Evolutionary conservation across 2,329 filamentous ascomycete genomes (phyloP).

Genomic region (Harringtonia lauricola): DNA sequence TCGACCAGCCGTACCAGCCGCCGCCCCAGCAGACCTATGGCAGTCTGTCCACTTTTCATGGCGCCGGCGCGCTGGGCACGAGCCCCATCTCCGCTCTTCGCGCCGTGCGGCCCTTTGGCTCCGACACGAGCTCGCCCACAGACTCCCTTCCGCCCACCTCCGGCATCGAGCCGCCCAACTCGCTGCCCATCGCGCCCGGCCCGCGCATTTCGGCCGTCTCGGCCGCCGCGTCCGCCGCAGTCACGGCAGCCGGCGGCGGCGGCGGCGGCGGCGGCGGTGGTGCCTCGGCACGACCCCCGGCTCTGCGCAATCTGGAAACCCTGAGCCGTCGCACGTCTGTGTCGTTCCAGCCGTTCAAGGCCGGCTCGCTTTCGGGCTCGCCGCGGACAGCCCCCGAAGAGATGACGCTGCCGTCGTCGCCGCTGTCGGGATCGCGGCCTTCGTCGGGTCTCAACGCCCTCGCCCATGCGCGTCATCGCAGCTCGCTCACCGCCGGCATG

Average conservation of each 20-base stretch:
- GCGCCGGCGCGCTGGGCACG: slow-evolving; percentile 63
- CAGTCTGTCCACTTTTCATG: slow-evolving; percentile 81
- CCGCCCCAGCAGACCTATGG: slow-evolving; percentile 62
- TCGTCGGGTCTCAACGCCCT: slow-evolving; percentile 37
- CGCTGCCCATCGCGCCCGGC: slow-evolving; percentile 36
- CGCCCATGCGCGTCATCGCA: slow-evolving; percentile 54
- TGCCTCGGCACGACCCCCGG: slow-evolving; percentile 24
- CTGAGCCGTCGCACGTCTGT: slow-evolving; percentile 64
- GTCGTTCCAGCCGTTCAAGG: slow-evolving; percentile 93
- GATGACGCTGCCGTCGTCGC: slow-evolving; percentile 41
- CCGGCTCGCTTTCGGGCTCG: slow-evolving; percentile 85
- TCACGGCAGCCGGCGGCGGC: slow-evolving; percentile 1
- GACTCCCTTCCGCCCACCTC: slow-evolving; percentile 32
- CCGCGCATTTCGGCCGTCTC: neutral
- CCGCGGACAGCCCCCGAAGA: slow-evolving; percentile 45
- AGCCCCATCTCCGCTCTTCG: slow-evolving; percentile 79
- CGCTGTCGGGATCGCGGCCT: slow-evolving; percentile 32
- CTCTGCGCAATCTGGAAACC: slow-evolving; percentile 36
- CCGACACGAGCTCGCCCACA: slow-evolving; percentile 49
- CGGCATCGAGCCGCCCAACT: slow-evolving; percentile 34
- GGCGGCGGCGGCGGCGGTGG: slow-evolving; percentile 14
- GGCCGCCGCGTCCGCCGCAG: neutral
- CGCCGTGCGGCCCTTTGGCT: slow-evolving; percentile 51
- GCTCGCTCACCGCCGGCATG: slow-evolving; percentile 64
- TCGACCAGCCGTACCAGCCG: slow-evolving; percentile 33